Percentiles rank a stretch among this genome's conserved stretches.
phyloP scores from a whole-genome alignment of 176 grass and related monocot species.

The Echinochloa phyllopogon region DNA sequence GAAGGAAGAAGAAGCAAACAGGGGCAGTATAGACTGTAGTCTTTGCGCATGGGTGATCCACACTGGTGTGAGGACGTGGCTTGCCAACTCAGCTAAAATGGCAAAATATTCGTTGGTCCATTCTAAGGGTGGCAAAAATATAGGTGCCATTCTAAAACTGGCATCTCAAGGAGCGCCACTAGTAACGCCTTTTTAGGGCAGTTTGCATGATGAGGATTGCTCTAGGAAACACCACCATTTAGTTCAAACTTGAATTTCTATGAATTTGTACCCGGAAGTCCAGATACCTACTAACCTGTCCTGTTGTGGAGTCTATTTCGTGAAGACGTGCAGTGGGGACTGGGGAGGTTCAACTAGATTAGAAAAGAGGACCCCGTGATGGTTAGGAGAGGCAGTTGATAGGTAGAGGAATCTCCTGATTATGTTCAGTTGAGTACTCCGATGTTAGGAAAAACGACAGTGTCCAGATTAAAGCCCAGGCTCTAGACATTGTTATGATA shows the following conservation, averaged over 20 bases:
- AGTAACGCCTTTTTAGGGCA: not conserved
- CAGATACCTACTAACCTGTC: not conserved
- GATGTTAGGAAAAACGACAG: not conserved
- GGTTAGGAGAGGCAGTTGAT: not conserved
- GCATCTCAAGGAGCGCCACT: too few species aligned
- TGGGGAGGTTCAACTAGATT: not conserved
- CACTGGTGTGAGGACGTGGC: too few species aligned
- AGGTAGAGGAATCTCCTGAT: not conserved
- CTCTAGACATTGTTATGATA: not conserved
- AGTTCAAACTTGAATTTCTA: not conserved
- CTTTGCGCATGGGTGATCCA: too few species aligned
- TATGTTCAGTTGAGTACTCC: not conserved
- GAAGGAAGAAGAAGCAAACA: too few species aligned
- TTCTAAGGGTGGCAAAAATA: too few species aligned
- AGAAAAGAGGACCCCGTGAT: not conserved
- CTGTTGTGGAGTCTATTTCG: not conserved
- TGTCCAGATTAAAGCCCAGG: not conserved
- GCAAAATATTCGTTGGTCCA: too few species aligned
- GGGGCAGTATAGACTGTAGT: too few species aligned
- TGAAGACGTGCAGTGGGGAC: too few species aligned
- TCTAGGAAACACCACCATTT: not conserved
- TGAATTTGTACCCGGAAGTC: not conserved
- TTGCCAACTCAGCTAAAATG: too few species aligned
- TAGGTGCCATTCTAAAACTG: too few species aligned
- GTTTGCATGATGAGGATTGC: not conserved